Evolutionary conservation across 108 stramenopile species (phyloP).

Genomic region (Nitzschia inconspicua): DNA sequence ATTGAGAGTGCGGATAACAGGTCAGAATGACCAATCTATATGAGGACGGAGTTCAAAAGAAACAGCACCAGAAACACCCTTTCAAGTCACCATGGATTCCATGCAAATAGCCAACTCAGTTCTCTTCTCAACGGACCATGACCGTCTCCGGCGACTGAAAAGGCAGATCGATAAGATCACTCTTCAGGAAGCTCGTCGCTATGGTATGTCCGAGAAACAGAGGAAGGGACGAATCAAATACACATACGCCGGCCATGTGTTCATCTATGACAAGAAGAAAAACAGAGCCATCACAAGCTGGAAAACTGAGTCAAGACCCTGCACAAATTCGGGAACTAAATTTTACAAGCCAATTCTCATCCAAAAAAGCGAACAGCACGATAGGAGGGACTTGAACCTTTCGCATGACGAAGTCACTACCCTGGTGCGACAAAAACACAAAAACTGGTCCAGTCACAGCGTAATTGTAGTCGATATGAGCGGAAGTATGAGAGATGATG

Average conservation of each 20-base stretch:
- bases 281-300: slow-evolving; percentile 43
- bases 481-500: slow-evolving; percentile 44
- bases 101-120: too few relatives aligned
- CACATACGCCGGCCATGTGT: slow-evolving; percentile 45
- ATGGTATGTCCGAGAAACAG: slow-evolving; percentile 38
- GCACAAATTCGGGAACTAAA: slow-evolving; percentile 26
- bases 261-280: slow-evolving; percentile 34
- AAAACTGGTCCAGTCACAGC: slow-evolving; percentile 40
- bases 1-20: too few relatives aligned
- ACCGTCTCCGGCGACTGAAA: slow-evolving; percentile 35
- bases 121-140: slow-evolving; percentile 32
- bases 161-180: slow-evolving; percentile 49
- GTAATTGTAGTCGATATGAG: slow-evolving; percentile 54
- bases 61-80: too few relatives aligned
- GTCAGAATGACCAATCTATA: too few relatives aligned
- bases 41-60: too few relatives aligned
- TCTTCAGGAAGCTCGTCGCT: slow-evolving; percentile 43
- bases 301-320: neutral
- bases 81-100: too few relatives aligned
- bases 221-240: slow-evolving; percentile 38
- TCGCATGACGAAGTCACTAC: neutral
- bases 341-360: slow-evolving; percentile 29
- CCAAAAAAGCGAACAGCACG: slow-evolving; percentile 18
- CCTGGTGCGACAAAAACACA: neutral
- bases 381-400: slow-evolving; percentile 5